phyloP scores from a whole-genome alignment of 176 grass and related monocot species.

The Carex myosuroides region DNA sequence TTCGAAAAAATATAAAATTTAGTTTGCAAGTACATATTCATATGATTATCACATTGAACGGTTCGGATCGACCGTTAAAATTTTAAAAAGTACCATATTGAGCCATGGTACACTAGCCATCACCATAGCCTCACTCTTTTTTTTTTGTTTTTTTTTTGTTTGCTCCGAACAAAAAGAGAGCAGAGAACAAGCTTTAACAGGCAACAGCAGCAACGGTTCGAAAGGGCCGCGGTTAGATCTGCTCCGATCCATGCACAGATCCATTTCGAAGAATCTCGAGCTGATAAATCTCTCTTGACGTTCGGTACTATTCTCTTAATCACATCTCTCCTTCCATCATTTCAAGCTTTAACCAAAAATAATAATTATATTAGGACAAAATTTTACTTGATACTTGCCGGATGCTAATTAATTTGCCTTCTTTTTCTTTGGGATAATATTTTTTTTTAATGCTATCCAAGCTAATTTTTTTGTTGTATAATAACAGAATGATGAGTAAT shows the following conservation, averaged over 20 bases:
- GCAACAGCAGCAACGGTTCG: neutral
- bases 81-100: no score
- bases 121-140: no score
- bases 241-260: slow-evolving; percentile 4
- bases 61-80: no score
- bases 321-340: neutral
- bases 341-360: neutral
- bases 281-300: neutral
- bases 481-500: neutral
- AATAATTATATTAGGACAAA: neutral
- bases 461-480: neutral
- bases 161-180: neutral
- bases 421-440: no score
- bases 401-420: neutral
- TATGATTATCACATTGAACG: no score
- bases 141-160: no score
- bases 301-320: no score
- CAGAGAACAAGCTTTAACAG: neutral
- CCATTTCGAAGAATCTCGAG: neutral
- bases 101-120: no score
- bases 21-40: no score
- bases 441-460: neutral
- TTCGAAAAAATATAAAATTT: no score
- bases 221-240: slow-evolving; percentile 14
- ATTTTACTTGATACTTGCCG: neutral